A percentile compares a stretch with the other conserved stretches of the same genome.
These are phyloP conservation scores for Mollisiaceae sp. DNA, from an alignment of 2,329 filamentous ascomycete species.

Conservation along the genomic window DNA sequence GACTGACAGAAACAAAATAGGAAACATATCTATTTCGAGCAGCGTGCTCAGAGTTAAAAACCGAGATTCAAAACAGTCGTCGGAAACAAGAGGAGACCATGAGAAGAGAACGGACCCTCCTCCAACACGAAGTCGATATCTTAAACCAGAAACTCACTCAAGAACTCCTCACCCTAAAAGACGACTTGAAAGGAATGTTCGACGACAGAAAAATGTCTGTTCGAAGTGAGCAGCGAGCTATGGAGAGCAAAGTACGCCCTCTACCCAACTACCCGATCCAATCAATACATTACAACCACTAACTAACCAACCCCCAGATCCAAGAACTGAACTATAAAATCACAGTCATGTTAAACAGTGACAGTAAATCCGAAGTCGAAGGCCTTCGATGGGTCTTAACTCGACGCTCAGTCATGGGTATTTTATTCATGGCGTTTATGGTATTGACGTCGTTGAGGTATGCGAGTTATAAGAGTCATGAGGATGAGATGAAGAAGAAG, in stretches of 20 bases:
- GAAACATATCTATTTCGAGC: slow-evolving; percentile 93
- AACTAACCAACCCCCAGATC: slow-evolving; percentile 56
- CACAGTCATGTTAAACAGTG: slow-evolving; percentile 85
- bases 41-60: slow-evolving; percentile 88
- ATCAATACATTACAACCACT: not conserved
- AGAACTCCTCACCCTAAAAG: slow-evolving; percentile 80
- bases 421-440: slow-evolving; percentile 68
- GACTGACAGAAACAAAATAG: slow-evolving; percentile 41
- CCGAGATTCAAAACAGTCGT: slow-evolving; percentile 81
- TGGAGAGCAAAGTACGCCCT: slow-evolving; percentile 74
- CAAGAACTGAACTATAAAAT: slow-evolving; percentile 98
- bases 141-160: slow-evolving; percentile 83
- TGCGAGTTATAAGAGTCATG: slow-evolving; percentile 55
- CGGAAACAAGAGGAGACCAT: slow-evolving; percentile 80
- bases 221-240: slow-evolving; percentile 81
- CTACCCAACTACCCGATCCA: not conserved
- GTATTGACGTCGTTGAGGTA: slow-evolving; percentile 65
- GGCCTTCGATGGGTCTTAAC: slow-evolving; percentile 85
- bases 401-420: slow-evolving; percentile 65
- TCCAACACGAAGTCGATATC: slow-evolving; percentile 97
- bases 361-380: slow-evolving; percentile 91
- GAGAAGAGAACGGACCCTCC: slow-evolving; percentile 79
- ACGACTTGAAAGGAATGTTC: slow-evolving; percentile 94
- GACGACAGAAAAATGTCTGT: slow-evolving; percentile 95
- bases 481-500: slow-evolving; percentile 39